Evolutionary conservation across 495 filamentous ascomycete genomes (phyloP).

Genomic region (Choiromyces venosus): DNA sequence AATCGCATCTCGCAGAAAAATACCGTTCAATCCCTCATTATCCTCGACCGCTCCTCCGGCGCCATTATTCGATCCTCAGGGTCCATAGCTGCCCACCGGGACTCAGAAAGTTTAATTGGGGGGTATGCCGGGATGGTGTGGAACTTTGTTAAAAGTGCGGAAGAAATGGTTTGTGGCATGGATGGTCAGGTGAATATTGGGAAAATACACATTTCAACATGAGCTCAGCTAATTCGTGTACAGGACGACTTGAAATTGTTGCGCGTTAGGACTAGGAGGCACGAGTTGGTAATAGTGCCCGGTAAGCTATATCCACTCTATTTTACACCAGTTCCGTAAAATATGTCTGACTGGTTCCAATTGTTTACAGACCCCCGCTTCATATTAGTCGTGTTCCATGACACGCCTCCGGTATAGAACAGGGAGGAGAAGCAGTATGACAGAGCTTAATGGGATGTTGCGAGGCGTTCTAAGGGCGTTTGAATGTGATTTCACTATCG

Average conservation of each 20-base stretch:
- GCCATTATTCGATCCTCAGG: conserved; percentile 40
- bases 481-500: conserved; percentile 15
- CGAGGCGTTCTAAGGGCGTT: conserved; percentile 24
- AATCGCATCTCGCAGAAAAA: conserved; percentile 38
- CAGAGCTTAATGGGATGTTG: conserved; percentile 12
- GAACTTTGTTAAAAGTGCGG: conserved; percentile 39
- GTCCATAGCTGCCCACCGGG: conserved; percentile 35
- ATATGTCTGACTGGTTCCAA: not conserved
- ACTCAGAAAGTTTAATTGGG: conserved; percentile 32
- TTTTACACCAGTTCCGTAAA: not conserved
- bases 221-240: conserved; percentile 2
- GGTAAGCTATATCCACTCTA: conserved; percentile 26
- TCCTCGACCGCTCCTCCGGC: conserved; percentile 35
- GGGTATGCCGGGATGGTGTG: conserved; percentile 40
- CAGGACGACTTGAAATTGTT: conserved; percentile 38
- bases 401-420: conserved; percentile 33
- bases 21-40: conserved; percentile 37
- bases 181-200: conserved; percentile 28
- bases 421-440: not conserved
- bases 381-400: conserved; percentile 41
- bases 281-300: conserved; percentile 57
- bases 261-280: conserved; percentile 47
- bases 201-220: not conserved
- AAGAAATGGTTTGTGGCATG: conserved; percentile 40
- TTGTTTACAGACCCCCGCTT: conserved; percentile 29